Conservation (phyloP, 495 filamentous ascomycete species). For the Jackrogersella minutella region DNA sequence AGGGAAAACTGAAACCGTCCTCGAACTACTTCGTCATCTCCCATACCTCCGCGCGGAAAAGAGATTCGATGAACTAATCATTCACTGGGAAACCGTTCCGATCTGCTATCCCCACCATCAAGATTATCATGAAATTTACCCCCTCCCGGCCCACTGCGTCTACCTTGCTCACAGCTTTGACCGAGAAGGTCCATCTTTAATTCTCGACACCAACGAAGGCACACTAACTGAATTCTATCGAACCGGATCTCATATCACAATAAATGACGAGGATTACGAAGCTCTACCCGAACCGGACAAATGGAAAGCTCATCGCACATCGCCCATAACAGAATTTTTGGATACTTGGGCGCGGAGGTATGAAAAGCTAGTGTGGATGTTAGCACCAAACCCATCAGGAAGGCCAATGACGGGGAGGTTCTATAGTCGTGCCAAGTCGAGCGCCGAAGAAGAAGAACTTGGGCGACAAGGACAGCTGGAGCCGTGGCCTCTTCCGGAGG, state of each 20-base stretch:
- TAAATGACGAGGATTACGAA: slow-evolving; percentile 3
- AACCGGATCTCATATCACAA: background rate
- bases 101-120: background rate
- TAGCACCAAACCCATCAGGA: slow-evolving; percentile 6
- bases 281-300: slow-evolving; percentile 8
- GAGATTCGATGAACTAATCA: background rate
- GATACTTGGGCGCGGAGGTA: slow-evolving; percentile 6
- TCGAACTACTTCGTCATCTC: slow-evolving; percentile 20
- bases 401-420: slow-evolving; percentile 3
- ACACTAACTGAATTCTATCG: slow-evolving; percentile 14
- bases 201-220: slow-evolving; percentile 17
- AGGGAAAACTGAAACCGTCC: slow-evolving; percentile 12
- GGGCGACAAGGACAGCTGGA: background rate
- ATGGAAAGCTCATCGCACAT: slow-evolving; percentile 15
- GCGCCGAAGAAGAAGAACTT: background rate
- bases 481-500: slow-evolving; percentile 4
- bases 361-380: slow-evolving; percentile 6
- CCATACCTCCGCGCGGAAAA: slow-evolving; percentile 6
- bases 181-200: slow-evolving; percentile 16
- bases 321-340: background rate
- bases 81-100: slow-evolving; percentile 18
- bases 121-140: background rate
- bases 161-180: slow-evolving; percentile 7
- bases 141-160: slow-evolving; percentile 12
- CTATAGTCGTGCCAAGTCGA: slow-evolving; percentile 2